These are phyloP conservation scores for Annona cherimola DNA, from an alignment of 164 flowering plant species.

Conservation along the genomic window DNA sequence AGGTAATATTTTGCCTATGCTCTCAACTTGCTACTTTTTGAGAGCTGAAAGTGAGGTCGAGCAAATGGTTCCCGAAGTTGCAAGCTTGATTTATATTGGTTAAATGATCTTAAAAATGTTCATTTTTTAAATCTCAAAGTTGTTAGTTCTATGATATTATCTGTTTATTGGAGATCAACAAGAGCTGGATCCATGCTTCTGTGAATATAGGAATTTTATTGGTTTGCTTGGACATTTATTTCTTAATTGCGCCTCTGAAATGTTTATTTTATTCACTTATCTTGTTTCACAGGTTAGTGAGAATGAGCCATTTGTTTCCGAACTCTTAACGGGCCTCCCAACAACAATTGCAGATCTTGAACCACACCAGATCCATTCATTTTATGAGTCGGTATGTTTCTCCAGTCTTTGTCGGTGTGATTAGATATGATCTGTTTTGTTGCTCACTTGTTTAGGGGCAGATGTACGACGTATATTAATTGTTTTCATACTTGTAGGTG, in stretches of 20 bases:
- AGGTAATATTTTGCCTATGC: slow-evolving; percentile 36
- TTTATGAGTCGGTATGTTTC: slow-evolving; percentile 90
- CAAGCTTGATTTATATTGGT: no score
- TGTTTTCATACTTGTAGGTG: slow-evolving; percentile 42
- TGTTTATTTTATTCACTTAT: neutral
- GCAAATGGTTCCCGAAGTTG: no score
- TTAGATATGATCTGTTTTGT: neutral
- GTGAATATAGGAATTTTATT: no score
- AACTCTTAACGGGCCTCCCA: slow-evolving; percentile 81
- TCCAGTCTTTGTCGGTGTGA: neutral
- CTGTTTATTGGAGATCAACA: no score
- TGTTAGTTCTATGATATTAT: no score
- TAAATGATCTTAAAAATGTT: no score
- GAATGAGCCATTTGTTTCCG: slow-evolving; percentile 94
- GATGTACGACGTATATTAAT: neutral
- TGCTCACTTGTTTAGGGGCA: neutral
- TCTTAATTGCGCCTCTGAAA: no score
- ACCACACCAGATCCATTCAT: slow-evolving; percentile 95
- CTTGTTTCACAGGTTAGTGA: slow-evolving; percentile 73
- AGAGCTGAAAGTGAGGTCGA: no score
- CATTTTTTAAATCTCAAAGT: no score
- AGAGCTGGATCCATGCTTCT: no score
- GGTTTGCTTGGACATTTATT: no score
- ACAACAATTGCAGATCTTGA: slow-evolving; percentile 84
- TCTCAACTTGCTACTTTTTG: neutral